These are phyloP conservation scores for Monilinia laxa DNA, from an alignment of 2,329 filamentous ascomycete species.

Conservation along the genomic window DNA sequence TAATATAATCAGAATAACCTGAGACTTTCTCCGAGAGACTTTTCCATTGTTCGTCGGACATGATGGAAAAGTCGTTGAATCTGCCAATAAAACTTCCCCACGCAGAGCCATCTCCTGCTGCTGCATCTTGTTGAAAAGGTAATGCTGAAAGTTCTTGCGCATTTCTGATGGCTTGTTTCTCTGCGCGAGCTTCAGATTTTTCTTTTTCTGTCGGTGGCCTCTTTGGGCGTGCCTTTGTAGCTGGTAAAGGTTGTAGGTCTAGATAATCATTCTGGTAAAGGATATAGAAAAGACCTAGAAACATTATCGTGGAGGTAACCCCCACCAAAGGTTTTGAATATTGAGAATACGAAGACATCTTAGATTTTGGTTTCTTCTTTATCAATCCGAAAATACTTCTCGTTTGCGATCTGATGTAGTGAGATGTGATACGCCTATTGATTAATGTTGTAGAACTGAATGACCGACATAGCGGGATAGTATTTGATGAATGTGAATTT, in stretches of 20 bases:
- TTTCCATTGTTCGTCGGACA: conserved; percentile 56
- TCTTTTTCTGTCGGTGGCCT: conserved; percentile 30
- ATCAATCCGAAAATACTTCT: conserved; percentile 28
- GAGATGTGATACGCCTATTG: background rate
- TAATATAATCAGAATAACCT: conserved; percentile 59
- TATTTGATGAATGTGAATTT: background rate
- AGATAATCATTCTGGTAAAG: conserved; percentile 37
- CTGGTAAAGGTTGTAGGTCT: conserved; percentile 38
- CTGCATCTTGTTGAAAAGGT: conserved; percentile 32
- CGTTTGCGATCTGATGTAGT: background rate
- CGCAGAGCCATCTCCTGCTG: conserved; percentile 34
- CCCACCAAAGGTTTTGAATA: conserved; percentile 29
- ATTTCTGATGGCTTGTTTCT: conserved; percentile 35
- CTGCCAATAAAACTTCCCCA: conserved; percentile 38
- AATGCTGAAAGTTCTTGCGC: conserved; percentile 30
- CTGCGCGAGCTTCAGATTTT: conserved; percentile 26
- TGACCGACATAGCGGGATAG: background rate
- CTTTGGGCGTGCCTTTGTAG: conserved; percentile 35
- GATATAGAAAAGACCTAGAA: conserved; percentile 35
- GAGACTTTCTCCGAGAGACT: conserved; percentile 55
- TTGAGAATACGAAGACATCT: conserved; percentile 28
- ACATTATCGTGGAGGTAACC: conserved; percentile 34
- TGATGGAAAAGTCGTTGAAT: conserved; percentile 49
- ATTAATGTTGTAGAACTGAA: conserved; percentile 2
- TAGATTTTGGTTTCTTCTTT: conserved; percentile 25